phyloP scores from a whole-genome alignment of 2,329 filamentous ascomycete species.

The Fusarium staphyleae region DNA sequence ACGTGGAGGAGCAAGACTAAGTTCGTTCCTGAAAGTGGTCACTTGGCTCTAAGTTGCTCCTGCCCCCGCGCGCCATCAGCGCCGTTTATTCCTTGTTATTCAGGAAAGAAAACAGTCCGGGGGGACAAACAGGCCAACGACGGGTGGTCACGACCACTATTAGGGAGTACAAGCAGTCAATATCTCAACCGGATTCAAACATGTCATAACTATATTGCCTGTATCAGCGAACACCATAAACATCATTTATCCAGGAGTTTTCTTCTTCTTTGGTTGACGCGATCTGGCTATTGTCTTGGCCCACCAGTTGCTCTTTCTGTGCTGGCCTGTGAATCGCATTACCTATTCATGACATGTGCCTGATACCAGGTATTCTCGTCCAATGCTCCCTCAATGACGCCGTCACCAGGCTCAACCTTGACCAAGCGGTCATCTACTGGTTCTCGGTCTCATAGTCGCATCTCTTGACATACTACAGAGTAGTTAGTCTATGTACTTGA shows the following conservation, averaged over 20 bases:
- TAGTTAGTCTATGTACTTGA: too few relatives aligned
- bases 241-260: too few relatives aligned
- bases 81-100: conserved; percentile 22
- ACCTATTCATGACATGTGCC: conserved; percentile 1
- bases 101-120: conserved; percentile 17
- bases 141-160: too few relatives aligned
- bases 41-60: background rate
- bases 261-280: too few relatives aligned
- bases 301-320: too few relatives aligned
- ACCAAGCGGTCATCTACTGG: background rate
- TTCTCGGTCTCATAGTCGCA: too few relatives aligned
- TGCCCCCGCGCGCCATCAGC: conserved; percentile 11
- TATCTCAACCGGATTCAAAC: too few relatives aligned
- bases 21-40: background rate
- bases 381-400: background rate
- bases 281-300: too few relatives aligned
- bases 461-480: too few relatives aligned
- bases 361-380: conserved; percentile 14
- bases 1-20: background rate
- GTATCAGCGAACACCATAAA: too few relatives aligned
- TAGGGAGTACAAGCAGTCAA: too few relatives aligned
- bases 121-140: background rate
- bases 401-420: background rate
- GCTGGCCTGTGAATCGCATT: background rate
- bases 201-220: too few relatives aligned